Evolutionary conservation across 129 eudicot species (phyloP).

Genomic region (Scalesia atractyloides): DNA sequence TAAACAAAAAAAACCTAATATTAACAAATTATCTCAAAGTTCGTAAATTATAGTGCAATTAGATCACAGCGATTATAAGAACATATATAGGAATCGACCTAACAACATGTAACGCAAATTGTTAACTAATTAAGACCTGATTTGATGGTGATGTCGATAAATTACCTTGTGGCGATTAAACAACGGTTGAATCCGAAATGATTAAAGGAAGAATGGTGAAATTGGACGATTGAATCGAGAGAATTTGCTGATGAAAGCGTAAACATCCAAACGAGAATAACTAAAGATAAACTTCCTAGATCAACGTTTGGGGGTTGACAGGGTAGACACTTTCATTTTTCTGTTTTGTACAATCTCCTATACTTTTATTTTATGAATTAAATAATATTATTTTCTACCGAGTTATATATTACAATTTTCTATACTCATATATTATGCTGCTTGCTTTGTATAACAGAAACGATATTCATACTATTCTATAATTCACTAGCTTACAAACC

Average conservation of each 20-base stretch:
- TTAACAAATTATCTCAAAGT: constrained; percentile 3
- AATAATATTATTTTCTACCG: too few relatives aligned
- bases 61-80: constrained; percentile 14
- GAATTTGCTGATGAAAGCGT: constrained; percentile 18
- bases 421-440: too few relatives aligned
- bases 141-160: constrained; percentile 4
- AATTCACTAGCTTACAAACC: too few relatives aligned
- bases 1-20: constrained; percentile 6
- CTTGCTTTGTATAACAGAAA: too few relatives aligned
- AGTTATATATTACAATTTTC: too few relatives aligned
- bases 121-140: constrained; percentile 4
- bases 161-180: constrained; percentile 24
- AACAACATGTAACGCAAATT: background rate
- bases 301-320: background rate
- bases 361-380: too few relatives aligned
- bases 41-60: constrained; percentile 21
- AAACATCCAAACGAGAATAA: constrained; percentile 25
- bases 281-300: constrained; percentile 8
- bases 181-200: constrained; percentile 16
- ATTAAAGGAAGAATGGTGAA: background rate
- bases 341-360: too few relatives aligned
- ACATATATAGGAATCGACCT: constrained; percentile 13
- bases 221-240: constrained; percentile 3
- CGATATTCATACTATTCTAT: too few relatives aligned
- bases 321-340: background rate